A percentile compares a stretch with the other conserved stretches of the same genome.
Evolutionary conservation across 2,329 filamentous ascomycete species (phyloP).

Genomic region (Sarocladiaceae sp.): DNA sequence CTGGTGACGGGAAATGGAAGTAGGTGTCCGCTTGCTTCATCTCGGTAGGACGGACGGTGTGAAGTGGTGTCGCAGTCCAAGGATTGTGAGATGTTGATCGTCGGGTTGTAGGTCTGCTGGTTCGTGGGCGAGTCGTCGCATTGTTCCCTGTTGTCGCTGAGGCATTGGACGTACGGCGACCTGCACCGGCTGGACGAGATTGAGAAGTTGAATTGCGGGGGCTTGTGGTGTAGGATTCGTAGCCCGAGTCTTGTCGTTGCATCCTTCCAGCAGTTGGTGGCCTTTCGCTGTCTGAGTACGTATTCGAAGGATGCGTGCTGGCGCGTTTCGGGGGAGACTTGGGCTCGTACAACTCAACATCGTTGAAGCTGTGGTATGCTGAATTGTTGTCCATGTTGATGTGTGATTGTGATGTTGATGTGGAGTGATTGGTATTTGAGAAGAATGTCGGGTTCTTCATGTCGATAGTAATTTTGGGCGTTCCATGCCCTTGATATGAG

Average conservation of each 20-base stretch:
- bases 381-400: slow-evolving; percentile 1
- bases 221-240: slow-evolving; percentile 43
- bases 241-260: slow-evolving; percentile 55
- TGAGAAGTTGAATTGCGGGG: slow-evolving; percentile 34
- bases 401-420: background rate
- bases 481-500: background rate
- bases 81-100: slow-evolving; percentile 12
- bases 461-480: background rate
- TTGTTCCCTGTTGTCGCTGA: slow-evolving; percentile 13
- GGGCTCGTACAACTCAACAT: slow-evolving; percentile 44
- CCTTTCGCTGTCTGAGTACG: slow-evolving; percentile 20
- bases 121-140: slow-evolving; percentile 10
- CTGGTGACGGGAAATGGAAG: slow-evolving; percentile 46
- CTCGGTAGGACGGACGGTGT: background rate
- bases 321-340: slow-evolving; percentile 21
- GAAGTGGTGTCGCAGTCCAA: background rate
- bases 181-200: slow-evolving; percentile 21
- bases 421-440: background rate
- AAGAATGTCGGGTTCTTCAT: slow-evolving; percentile 8
- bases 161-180: slow-evolving; percentile 29
- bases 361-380: slow-evolving; percentile 50
- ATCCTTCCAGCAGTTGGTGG: slow-evolving; percentile 35
- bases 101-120: slow-evolving; percentile 2
- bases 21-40: slow-evolving; percentile 23
- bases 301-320: slow-evolving; percentile 13